These are phyloP conservation scores for Apiospora phragmitis DNA, from an alignment of 2,329 filamentous ascomycete genomes.

Conservation along the genomic window DNA sequence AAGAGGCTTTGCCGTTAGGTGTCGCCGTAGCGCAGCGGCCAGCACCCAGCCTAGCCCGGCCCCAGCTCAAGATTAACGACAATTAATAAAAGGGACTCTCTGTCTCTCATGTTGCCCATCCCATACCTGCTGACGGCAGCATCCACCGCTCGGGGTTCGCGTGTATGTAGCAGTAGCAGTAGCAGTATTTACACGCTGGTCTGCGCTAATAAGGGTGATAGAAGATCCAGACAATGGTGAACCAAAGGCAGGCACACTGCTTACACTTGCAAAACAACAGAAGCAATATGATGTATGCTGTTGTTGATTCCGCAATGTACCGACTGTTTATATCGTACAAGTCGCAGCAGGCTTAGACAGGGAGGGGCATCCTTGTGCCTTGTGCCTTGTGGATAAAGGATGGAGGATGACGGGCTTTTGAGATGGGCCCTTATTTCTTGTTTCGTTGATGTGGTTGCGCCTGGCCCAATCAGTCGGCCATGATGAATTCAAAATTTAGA, in stretches of 20 bases:
- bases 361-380: background rate
- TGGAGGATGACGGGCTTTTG: background rate
- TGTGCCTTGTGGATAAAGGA: background rate
- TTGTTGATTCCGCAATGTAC: background rate
- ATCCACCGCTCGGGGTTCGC: background rate
- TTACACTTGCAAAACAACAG: background rate
- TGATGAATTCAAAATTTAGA: constrained; percentile 5
- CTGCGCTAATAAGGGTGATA: background rate
- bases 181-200: background rate
- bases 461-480: constrained; percentile 4
- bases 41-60: background rate
- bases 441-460: background rate
- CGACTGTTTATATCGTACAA: constrained; percentile 1
- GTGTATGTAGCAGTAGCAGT: background rate
- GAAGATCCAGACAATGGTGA: background rate
- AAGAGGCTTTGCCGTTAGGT: constrained; percentile 2
- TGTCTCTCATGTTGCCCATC: background rate
- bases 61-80: background rate
- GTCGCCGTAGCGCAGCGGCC: constrained; percentile 6
- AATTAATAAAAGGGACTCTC: background rate
- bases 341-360: background rate
- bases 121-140: background rate
- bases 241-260: background rate
- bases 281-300: background rate
- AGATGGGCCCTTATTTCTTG: background rate